phyloP scores from a whole-genome alignment of 148 eudicot genomes.

The Nepenthes mirabilis region DNA sequence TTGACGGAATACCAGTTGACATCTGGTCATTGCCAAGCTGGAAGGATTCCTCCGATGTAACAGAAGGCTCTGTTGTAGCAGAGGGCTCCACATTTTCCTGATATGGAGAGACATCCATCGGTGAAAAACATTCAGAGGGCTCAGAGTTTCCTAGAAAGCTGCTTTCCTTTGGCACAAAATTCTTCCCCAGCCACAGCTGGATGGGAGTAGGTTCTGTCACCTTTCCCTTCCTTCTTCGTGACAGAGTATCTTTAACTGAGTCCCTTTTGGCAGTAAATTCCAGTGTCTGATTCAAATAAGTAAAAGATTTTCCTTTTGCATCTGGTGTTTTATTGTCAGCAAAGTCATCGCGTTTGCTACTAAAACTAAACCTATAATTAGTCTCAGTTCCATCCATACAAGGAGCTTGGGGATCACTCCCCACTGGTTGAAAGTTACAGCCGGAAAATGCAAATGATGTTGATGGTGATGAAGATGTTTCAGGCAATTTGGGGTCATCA shows the following conservation, averaged over 20 bases:
- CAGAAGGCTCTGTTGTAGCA: slow-evolving; percentile 28
- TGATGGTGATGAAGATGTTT: slow-evolving; percentile 8
- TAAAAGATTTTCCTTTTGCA: slow-evolving; percentile 21
- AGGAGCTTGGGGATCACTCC: slow-evolving; percentile 8
- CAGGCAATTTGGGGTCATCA: slow-evolving; percentile 5
- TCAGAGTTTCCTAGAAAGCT: slow-evolving; percentile 25
- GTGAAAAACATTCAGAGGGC: slow-evolving; percentile 58
- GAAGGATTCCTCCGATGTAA: slow-evolving; percentile 30
- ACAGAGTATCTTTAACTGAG: slow-evolving; percentile 25
- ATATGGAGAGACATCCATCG: slow-evolving; percentile 91
- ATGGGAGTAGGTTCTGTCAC: slow-evolving; percentile 28
- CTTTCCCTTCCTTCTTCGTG: slow-evolving; percentile 51
- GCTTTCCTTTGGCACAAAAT: slow-evolving; percentile 20
- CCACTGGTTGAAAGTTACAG: slow-evolving; percentile 16
- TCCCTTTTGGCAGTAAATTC: slow-evolving; percentile 44
- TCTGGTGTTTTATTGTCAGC: slow-evolving; percentile 43
- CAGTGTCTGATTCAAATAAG: slow-evolving; percentile 26
- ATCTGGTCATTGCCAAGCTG: slow-evolving; percentile 13
- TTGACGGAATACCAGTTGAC: slow-evolving; percentile 18
- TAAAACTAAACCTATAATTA: slow-evolving; percentile 30
- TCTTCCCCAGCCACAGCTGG: slow-evolving; percentile 20
- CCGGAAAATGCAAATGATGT: slow-evolving; percentile 14
- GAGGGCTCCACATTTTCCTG: slow-evolving; percentile 24
- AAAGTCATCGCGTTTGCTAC: slow-evolving; percentile 20
- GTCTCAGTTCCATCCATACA: slow-evolving; percentile 16